phyloP scores from a whole-genome alignment of 1,139 yeast genomes.

The Oligophagozyma castellii region DNA sequence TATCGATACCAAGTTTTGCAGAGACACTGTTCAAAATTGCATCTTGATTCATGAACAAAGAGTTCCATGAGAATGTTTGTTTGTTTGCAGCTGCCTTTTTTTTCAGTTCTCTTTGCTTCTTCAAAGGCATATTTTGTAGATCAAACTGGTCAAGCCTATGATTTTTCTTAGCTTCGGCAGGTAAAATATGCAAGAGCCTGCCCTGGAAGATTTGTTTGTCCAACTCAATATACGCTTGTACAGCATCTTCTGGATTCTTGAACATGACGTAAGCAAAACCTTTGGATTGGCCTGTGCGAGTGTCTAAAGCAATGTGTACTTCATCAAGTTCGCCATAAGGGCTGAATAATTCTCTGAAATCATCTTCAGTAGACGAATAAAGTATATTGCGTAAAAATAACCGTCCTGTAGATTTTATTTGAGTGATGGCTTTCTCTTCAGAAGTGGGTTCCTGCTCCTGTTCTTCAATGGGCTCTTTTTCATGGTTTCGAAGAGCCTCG shows the following conservation, averaged over 20 bases:
- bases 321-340: conserved; percentile 48
- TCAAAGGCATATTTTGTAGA: conserved; percentile 75
- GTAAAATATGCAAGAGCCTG: conserved; percentile 75
- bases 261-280: conserved; percentile 87
- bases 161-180: conserved; percentile 69
- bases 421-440: conserved; percentile 34
- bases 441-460: conserved; percentile 22
- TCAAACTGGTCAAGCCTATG: conserved; percentile 83
- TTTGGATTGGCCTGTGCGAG: conserved; percentile 79
- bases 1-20: conserved; percentile 62
- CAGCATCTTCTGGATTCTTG: conserved; percentile 53
- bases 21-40: conserved; percentile 91
- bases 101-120: conserved; percentile 77
- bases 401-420: conserved; percentile 62
- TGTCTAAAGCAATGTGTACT: conserved; percentile 84
- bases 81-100: conserved; percentile 75
- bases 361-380: conserved; percentile 70
- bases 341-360: conserved; percentile 39
- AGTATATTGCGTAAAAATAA: conserved; percentile 77
- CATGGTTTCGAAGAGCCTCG: conserved; percentile 3
- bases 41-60: conserved; percentile 78
- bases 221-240: conserved; percentile 52
- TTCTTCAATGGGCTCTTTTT: conserved; percentile 7
- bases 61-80: conserved; percentile 88
- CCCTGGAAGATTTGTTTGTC: conserved; percentile 94